Conservation (phyloP, 2,329 filamentous ascomycete genomes). For the Paecilomyces variotii region DNA sequence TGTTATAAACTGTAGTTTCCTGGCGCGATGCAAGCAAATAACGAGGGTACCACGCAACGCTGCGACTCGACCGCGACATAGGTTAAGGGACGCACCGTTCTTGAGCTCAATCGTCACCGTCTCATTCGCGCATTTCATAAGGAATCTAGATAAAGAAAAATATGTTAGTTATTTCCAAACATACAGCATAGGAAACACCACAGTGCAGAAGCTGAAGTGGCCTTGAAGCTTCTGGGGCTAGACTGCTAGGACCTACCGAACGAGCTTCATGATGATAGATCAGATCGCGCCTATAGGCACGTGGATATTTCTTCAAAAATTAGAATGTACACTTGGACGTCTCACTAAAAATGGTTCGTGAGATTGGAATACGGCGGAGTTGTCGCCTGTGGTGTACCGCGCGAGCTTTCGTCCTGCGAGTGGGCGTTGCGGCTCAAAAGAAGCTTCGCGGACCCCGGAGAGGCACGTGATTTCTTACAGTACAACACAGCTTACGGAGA, state of each 20-base stretch:
- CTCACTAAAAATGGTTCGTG: constrained; percentile 5
- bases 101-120: constrained; percentile 98
- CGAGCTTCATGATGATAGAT: constrained; percentile 77
- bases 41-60: neutral
- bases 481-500: neutral
- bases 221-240: neutral
- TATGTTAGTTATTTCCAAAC: constrained; percentile 6
- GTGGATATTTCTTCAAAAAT: neutral
- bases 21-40: no score
- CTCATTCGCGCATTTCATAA: constrained; percentile 99
- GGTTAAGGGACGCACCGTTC: constrained; percentile 62
- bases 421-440: constrained; percentile 1
- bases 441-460: neutral
- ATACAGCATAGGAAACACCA: neutral
- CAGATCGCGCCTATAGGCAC: neutral
- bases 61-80: neutral
- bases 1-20: neutral
- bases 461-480: neutral
- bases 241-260: constrained; percentile 61
- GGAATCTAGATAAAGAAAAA: constrained; percentile 56
- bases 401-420: neutral
- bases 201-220: neutral
- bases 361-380: constrained; percentile 5
- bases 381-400: constrained; percentile 1
- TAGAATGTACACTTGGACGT: constrained; percentile 2